Percentiles rank a stretch among this genome's conserved stretches.
phyloP scores from a whole-genome alignment of 2,329 filamentous ascomycete species.

The Colletotrichum gigasporum region DNA sequence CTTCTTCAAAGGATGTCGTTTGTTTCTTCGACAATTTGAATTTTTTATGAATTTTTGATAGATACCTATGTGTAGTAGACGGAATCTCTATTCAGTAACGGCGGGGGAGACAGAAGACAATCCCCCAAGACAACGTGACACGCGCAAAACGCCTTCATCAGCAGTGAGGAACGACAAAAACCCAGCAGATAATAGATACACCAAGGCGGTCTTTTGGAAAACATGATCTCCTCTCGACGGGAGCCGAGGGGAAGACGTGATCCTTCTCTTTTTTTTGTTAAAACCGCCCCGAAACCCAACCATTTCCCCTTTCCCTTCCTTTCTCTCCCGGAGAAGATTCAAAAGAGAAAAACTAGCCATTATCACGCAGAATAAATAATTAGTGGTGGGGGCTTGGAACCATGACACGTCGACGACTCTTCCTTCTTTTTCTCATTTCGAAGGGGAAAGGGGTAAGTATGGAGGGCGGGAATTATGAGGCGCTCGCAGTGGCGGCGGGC shows the following conservation, averaged over 20 bases:
- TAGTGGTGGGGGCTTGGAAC: no score
- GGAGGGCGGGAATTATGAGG: background rate
- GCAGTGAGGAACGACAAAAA: no score
- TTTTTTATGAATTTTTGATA: background rate
- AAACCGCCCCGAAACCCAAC: no score
- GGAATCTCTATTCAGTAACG: slow-evolving; percentile 13
- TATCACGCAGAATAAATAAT: background rate
- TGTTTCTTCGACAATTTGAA: background rate
- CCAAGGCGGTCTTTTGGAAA: no score
- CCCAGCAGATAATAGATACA: slow-evolving; percentile 14
- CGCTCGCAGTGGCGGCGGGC: slow-evolving; percentile 15
- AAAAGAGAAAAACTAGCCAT: background rate
- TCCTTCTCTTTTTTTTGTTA: background rate
- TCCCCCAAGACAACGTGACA: background rate
- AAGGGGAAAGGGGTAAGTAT: background rate
- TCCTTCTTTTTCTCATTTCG: background rate
- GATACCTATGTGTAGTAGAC: slow-evolving; percentile 1
- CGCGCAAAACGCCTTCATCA: slow-evolving; percentile 17
- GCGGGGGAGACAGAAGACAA: no score
- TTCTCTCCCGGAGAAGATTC: background rate
- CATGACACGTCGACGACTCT: background rate
- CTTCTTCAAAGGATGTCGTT: background rate
- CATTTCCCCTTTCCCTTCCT: background rate
- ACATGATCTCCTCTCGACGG: no score
- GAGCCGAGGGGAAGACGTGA: no score